Conservation (phyloP, 1,284 basidiomycete species). For the Rhodotorula sp. region DNA sequence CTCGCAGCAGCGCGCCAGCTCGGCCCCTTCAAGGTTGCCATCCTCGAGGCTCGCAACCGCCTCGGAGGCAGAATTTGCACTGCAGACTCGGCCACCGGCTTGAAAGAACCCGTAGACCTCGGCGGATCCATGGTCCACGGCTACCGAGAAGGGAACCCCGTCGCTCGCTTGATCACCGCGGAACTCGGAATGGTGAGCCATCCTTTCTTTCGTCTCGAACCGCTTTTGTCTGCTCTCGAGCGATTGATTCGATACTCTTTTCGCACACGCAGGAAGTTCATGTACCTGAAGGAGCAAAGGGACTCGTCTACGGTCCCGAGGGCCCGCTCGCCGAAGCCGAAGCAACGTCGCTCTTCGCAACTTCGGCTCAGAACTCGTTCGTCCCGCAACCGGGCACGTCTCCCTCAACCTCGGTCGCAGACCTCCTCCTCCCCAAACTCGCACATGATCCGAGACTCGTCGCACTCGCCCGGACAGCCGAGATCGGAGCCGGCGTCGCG, state of each 20-base stretch:
- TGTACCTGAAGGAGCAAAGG: constrained; percentile 20
- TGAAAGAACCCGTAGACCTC: constrained; percentile 13
- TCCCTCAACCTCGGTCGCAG: constrained; percentile 25
- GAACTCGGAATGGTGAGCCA: constrained; percentile 1
- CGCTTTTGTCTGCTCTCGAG: too few species aligned
- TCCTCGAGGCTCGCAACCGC: constrained; percentile 53
- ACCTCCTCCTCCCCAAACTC: constrained; percentile 18
- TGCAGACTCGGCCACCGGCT: neutral
- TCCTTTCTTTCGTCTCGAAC: neutral
- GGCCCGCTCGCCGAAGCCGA: constrained; percentile 23
- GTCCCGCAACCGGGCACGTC: neutral
- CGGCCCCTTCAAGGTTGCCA: constrained; percentile 52
- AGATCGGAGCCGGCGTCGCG: constrained; percentile 54
- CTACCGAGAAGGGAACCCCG: constrained; percentile 20
- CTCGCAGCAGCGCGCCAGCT: constrained; percentile 53
- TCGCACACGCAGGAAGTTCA: constrained; percentile 22
- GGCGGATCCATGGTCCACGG: constrained; percentile 35
- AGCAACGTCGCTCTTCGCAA: constrained; percentile 15
- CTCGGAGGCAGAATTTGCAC: constrained; percentile 34
- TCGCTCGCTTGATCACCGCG: neutral
- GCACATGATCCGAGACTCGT: constrained; percentile 16
- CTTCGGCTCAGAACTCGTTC: constrained; percentile 25
- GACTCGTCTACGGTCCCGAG: constrained; percentile 19
- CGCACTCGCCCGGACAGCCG: constrained; percentile 52
- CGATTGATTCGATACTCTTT: neutral